Conservation (phyloP, 345 rosid genomes). For the Euclidium syriacum region DNA sequence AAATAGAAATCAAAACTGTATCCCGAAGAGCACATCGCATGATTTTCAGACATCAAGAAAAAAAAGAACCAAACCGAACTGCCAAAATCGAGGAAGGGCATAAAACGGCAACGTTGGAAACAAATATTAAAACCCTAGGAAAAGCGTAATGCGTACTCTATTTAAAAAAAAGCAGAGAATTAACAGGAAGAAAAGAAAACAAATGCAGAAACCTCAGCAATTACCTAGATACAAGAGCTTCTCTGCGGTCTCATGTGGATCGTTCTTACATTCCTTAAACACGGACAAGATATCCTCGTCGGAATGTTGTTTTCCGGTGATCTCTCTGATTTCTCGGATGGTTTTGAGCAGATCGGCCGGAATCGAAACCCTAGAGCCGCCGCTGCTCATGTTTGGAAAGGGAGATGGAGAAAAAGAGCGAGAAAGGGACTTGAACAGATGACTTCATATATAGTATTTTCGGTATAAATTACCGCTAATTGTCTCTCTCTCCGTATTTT, state of each 20-base stretch:
- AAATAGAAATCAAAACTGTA: not conserved
- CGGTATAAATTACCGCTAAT: slow-evolving; percentile 8
- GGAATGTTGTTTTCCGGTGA: slow-evolving; percentile 70
- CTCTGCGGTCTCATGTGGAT: slow-evolving; percentile 82
- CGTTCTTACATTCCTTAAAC: slow-evolving; percentile 64
- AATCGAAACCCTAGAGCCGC: slow-evolving; percentile 50
- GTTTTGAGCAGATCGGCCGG: slow-evolving; percentile 45
- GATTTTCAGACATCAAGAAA: not conserved
- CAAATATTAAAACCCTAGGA: not conserved
- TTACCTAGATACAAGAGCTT: slow-evolving; percentile 70
- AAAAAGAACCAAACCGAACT: not conserved
- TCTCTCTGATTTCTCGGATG: slow-evolving; percentile 68
- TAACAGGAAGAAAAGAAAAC: not conserved
- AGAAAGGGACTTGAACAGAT: not conserved
- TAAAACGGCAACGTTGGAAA: not conserved
- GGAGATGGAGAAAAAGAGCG: not conserved
- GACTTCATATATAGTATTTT: not conserved
- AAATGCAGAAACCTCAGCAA: not conserved
- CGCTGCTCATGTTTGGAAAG: slow-evolving; percentile 39
- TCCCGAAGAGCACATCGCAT: not conserved
- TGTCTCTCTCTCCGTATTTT: not conserved
- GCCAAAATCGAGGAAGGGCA: not conserved
- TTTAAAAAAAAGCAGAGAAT: too few species aligned
- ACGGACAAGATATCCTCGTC: slow-evolving; percentile 73
- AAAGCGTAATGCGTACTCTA: too few species aligned